A percentile compares a stretch with the other conserved stretches of the same genome.
Conservation (phyloP, 2,329 filamentous ascomycete genomes). For the Trichoderma koningiopsis region DNA sequence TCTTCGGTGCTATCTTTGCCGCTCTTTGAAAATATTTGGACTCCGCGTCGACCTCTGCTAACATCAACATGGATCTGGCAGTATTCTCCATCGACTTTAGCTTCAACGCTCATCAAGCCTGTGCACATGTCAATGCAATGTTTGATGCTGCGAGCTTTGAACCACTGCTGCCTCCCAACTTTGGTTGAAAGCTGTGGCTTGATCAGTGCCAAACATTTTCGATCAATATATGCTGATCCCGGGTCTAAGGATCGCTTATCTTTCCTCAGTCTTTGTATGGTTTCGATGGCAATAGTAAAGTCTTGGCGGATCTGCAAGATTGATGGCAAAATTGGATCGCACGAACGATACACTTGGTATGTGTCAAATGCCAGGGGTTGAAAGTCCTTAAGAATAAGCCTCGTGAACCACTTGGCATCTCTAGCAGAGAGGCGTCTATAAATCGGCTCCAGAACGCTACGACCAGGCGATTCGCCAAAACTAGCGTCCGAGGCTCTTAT, state of each 20-base stretch:
- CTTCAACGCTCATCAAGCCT: slow-evolving; percentile 70
- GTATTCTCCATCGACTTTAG: slow-evolving; percentile 87
- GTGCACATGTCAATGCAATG: slow-evolving; percentile 69
- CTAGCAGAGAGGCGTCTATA: slow-evolving; percentile 63
- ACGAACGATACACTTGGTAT: slow-evolving; percentile 56
- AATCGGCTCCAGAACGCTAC: slow-evolving; percentile 54
- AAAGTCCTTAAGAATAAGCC: slow-evolving; percentile 76
- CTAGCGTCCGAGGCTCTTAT: slow-evolving; percentile 48
- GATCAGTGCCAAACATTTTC: slow-evolving; percentile 39
- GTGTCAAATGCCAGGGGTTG: slow-evolving; percentile 66
- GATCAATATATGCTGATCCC: slow-evolving; percentile 22
- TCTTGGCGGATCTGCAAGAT: slow-evolving; percentile 71
- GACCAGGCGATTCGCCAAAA: slow-evolving; percentile 36
- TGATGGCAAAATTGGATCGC: slow-evolving; percentile 70
- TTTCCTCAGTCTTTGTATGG: slow-evolving; percentile 47
- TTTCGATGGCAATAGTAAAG: slow-evolving; percentile 60
- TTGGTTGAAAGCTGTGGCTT: slow-evolving; percentile 63
- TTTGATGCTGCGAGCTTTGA: slow-evolving; percentile 70
- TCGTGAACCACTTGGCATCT: slow-evolving; percentile 85
- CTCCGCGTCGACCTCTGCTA: slow-evolving; percentile 52
- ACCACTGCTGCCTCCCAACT: slow-evolving; percentile 64
- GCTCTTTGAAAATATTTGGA: slow-evolving; percentile 90
- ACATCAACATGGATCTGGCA: slow-evolving; percentile 84
- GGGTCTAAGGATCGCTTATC: slow-evolving; percentile 27
- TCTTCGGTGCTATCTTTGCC: slow-evolving; percentile 85